phyloP scores from a whole-genome alignment of 2,329 filamentous ascomycete species.

The Aspergillus fumigatiaffinis region DNA sequence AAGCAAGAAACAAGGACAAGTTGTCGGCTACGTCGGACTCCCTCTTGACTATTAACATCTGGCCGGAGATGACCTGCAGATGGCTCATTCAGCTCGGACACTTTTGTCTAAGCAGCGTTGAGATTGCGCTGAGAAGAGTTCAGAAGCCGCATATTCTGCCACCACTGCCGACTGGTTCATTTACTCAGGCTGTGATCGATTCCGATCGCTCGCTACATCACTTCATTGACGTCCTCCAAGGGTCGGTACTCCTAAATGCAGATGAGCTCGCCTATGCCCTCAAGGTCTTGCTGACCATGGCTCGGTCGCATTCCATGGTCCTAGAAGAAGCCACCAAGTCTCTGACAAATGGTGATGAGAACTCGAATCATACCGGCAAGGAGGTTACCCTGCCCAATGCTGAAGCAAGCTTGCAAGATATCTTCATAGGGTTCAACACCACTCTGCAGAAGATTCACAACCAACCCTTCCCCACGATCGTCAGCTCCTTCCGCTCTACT shows the following conservation, averaged over 20 bases:
- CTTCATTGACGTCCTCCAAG: conserved; percentile 35
- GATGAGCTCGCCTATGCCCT: conserved; percentile 40
- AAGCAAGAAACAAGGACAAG: conserved; percentile 18
- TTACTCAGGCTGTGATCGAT: conserved; percentile 37
- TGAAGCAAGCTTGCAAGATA: conserved; percentile 26
- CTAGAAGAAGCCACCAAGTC: conserved; percentile 31
- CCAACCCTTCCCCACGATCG: conserved; percentile 27
- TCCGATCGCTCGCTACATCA: conserved; percentile 36
- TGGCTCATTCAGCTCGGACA: conserved; percentile 41
- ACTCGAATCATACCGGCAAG: conserved; percentile 5
- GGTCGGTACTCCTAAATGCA: conserved; percentile 31
- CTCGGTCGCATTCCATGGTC: conserved; percentile 30
- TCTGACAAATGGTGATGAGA: conserved; percentile 27
- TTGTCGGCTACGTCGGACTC: conserved; percentile 22
- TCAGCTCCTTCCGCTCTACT: conserved; percentile 34
- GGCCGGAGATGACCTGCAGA: conserved; percentile 35
- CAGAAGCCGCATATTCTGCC: conserved; percentile 34
- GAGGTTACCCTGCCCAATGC: neutral
- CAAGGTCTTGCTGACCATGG: conserved; percentile 37
- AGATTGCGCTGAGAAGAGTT: conserved; percentile 35
- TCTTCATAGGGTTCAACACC: conserved; percentile 37
- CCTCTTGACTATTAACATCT: conserved; percentile 31
- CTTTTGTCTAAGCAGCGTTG: conserved; percentile 37
- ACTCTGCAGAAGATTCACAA: conserved; percentile 35
- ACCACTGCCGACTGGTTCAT: conserved; percentile 35